A percentile compares a stretch with the other conserved stretches of the same genome.
Evolutionary conservation across 2,329 filamentous ascomycete genomes (phyloP).

Genomic region (Claviceps fusiformis): DNA sequence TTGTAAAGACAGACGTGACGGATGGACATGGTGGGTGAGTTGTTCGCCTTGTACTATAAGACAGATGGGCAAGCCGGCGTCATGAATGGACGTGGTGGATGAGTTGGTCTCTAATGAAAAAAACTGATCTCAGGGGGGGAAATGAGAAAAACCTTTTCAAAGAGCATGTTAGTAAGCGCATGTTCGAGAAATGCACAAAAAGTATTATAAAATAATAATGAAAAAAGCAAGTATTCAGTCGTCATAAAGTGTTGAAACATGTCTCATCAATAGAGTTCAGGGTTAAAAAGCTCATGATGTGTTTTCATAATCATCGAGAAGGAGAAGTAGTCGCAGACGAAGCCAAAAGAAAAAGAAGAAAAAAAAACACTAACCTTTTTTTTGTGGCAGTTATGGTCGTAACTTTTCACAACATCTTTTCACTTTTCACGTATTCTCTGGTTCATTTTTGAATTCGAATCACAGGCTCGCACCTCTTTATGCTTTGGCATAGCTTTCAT

Average conservation of each 20-base stretch:
- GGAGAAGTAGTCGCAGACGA: not conserved
- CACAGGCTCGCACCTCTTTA: not conserved
- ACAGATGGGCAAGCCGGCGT: not conserved
- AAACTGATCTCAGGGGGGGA: not conserved
- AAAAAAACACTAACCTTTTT: slow-evolving; percentile 14
- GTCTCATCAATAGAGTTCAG: slow-evolving; percentile 47
- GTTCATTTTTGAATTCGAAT: not conserved
- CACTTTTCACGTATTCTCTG: not conserved
- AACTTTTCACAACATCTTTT: not conserved
- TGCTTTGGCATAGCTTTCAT: slow-evolving; percentile 13
- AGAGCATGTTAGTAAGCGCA: slow-evolving; percentile 24
- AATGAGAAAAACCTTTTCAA: not conserved
- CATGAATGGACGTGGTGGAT: not conserved
- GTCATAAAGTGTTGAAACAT: slow-evolving; percentile 47
- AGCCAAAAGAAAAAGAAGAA: slow-evolving; percentile 5
- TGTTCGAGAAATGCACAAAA: slow-evolving; percentile 13
- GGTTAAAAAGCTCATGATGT: slow-evolving; percentile 56
- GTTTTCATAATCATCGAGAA: slow-evolving; percentile 41
- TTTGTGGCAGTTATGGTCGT: not conserved
- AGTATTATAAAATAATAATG: slow-evolving; percentile 7
- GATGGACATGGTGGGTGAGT: not conserved
- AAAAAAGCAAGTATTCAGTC: slow-evolving; percentile 15
- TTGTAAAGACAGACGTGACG: not conserved
- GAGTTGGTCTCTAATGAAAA: not conserved
- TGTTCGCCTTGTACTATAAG: not conserved